These are phyloP conservation scores for Achlya hypogyna DNA, from an alignment of 352 stramenopile genomes.

Conservation along the genomic window DNA sequence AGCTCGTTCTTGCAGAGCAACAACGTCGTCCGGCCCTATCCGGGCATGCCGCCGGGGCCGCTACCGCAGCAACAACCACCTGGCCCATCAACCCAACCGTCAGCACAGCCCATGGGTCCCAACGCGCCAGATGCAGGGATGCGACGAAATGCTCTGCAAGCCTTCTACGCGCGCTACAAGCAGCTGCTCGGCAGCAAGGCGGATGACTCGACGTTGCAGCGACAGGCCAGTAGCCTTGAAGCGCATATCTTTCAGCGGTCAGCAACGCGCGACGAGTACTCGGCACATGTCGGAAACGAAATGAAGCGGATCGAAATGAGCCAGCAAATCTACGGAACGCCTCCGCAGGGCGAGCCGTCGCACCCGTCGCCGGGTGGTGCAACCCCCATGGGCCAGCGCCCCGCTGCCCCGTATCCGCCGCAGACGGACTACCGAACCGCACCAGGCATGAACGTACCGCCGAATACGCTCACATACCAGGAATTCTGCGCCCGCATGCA, in stretches of 20 bases:
- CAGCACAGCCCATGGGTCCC: not conserved
- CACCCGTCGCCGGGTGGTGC: not conserved
- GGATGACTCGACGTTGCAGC: constrained; percentile 17
- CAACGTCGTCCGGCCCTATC: not conserved
- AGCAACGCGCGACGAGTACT: constrained; percentile 10
- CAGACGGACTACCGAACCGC: not conserved
- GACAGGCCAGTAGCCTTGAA: constrained; percentile 5
- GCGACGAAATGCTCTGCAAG: constrained; percentile 10
- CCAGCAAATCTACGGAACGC: constrained; percentile 15
- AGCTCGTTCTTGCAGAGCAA: no score
- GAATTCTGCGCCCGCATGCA: constrained; percentile 18
- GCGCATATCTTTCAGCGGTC: not conserved
- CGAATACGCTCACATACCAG: constrained; percentile 10
- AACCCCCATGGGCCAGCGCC: not conserved
- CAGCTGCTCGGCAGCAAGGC: constrained; percentile 14
- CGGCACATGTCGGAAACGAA: not conserved
- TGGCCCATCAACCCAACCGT: not conserved
- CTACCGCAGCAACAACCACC: not conserved
- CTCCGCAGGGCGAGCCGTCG: not conserved
- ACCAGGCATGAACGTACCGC: not conserved
- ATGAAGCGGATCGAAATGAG: constrained; percentile 17
- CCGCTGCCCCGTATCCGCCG: not conserved
- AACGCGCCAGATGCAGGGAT: constrained; percentile 1
- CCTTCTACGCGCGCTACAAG: constrained; percentile 19
- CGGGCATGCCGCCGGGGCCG: not conserved